Base-by-base conservation (phyloP, 2,329 filamentous ascomycete species). In the Blumeriella jaapii region DNA sequence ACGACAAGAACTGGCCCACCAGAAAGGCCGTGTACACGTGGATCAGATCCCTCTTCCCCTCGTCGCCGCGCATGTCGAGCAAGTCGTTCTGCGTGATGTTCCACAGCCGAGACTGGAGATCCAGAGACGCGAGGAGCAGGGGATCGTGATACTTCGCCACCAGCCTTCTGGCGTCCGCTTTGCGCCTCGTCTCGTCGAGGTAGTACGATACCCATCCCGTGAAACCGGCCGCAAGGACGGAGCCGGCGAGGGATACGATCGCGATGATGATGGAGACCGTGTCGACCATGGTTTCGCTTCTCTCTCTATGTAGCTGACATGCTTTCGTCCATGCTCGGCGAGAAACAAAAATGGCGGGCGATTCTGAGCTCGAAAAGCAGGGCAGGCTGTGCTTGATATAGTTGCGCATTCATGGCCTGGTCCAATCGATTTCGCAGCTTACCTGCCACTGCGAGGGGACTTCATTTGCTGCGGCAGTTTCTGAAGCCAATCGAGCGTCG, bases 161-260 rank as follows among this genome's bases (percentile, higher is more conserved):
- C 5, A 51, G 24, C 12, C 42, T 41, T 36, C 47, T 49, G 12
- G 48, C 39, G 29, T 44, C 48, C 22, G 42, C 34, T 4, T 45
- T 45, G 13, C 42, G 45, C 39, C 44, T 48, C 23, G 41, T 41
- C 36, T 51, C 45, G 26, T 51, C 48, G 20, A 51, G 36, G 25
- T 49, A 51, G 31, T 42, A 51, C 26, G 46, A 47, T 15, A 51
- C 44, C 48, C 48, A 51, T 29, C 48, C 48, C 7, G 48, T 47
- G 38, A 51, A 51, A 6, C 38, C 47, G 14, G 48, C 47, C 20
- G 48, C 43, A 15, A 39, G 38, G 7, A 51, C 43, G 3, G 48
- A 49, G 3, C 48, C 48, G 14, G 48, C n/a, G 7, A 51, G 41
- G n/a, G 47, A 51, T 8, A 51, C 47, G 9, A 47, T 36, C 3